Base-by-base conservation (phyloP, 2,329 filamentous ascomycete genomes). In the Acephala macrosclerotiorum region DNA sequence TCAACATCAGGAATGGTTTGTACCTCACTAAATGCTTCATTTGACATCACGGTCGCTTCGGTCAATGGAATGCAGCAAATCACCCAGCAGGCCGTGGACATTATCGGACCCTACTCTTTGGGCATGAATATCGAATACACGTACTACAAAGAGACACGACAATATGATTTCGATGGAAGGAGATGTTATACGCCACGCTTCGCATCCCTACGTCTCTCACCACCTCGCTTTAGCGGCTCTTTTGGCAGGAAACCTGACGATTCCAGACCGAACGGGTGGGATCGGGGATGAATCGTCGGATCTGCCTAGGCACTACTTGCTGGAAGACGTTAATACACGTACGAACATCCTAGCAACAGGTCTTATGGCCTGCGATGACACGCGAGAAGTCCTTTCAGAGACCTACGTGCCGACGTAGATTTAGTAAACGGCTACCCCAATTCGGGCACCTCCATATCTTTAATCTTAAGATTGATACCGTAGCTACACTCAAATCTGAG, bases 1-100 rank as follows among this genome's bases (percentile, higher is more conserved):
- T 59, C 68, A 20, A 59, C 60, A 2, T 40, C 47, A 9, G 56
- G 26, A 36, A 33, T 70, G 3, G 49, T 69, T 6, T 71, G 69
- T 35, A 59, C 51, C 22, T 25, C 61, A 26, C 60, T 57, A 7
- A 71, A 71, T 16, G 57, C 70, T 16, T 63, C 68, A 8, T 71
- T 67, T 60, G 58, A 68, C 14, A 59, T 72, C 16, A 66, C 58
- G 11, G 60, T 61, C 35, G 51, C 68, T 22, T 70, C 56, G n/a
- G 18, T 61, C 1, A 47, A 65, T n/a, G 65, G 59, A 12, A 16
- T 56, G 35, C 45, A 57, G 18, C 38, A 42, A n/a, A 42, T 42
- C 38, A 42, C 14, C 38, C 38, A 42, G 18, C 12, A 42, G 4
- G 18, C 12, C 38, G 18, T 42, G 12, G 12, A 42, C 12, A 42